Evolutionary conservation across 495 filamentous ascomycete genomes (phyloP), one percentile per base, ranked within the genome.

Genomic region (Neurospora cerealis): DNA sequence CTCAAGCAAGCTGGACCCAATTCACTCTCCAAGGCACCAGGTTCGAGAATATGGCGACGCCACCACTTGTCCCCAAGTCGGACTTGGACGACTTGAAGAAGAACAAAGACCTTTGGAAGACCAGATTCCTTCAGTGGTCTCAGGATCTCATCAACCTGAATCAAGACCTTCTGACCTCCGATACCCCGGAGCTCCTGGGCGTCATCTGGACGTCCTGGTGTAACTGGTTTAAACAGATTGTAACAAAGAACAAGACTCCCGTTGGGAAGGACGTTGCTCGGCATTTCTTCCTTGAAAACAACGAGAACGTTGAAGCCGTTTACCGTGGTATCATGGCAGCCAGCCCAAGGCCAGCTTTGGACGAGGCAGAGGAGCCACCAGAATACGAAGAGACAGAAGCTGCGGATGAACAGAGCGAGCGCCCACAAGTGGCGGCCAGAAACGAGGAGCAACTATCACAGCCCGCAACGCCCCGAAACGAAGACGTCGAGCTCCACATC

Each of bases 91-190:
- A 72, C 3, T 24, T 42, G 21, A 34, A 37, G 71, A 72, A 71
- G 40, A 40, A 75, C 38, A 37, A 40, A 9, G 40, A 48, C 19
- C 75, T 37, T 28, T 79, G 77, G 78, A 73, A 73, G 40, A 54
- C 69, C 36, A 73, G 7, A 17, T 79, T 80, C 34, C 21, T 71
- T 42, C 21, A 69, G 7, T 80, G 78, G 78, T 80, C 75, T 69
- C 72, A 70, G 69, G 73, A 70, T 1, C 24, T 80, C 15, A 37
- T 66, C 28, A 34, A 34, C 17, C 13, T 76, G 48, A 80, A 79
- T 60, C 15, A 41, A 15, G 39, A 32, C 5, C 69, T 66, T 44
- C 71, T 78, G n/a, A 69, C n/a, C 34, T 36, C 60, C 24, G 36
- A 69, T 2, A 70, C 48, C 10, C 5, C 38, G 15, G 42, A 62